Evolutionary conservation across 225 moss, liverwort and hornwort genomes (phyloP).

Genomic region (Physcomitrellopsis africana): DNA sequence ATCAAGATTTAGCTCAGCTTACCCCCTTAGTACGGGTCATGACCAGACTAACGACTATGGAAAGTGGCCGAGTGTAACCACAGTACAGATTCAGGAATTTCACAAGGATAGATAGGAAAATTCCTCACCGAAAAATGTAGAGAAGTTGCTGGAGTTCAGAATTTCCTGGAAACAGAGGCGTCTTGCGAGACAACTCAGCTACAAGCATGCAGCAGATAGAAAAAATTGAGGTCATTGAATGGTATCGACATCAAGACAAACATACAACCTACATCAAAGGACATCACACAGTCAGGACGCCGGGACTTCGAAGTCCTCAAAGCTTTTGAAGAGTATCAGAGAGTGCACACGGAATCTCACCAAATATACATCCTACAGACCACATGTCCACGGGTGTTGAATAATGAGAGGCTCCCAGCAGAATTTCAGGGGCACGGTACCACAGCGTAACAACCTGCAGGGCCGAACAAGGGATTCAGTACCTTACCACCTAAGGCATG

Average conservation of each 20-base stretch:
- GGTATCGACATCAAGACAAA: neutral
- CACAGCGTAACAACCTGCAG: slow-evolving; percentile 60
- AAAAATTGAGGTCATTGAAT: slow-evolving; percentile 17
- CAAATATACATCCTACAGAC: slow-evolving; percentile 67
- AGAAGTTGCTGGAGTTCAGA: slow-evolving; percentile 62
- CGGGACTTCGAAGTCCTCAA: slow-evolving; percentile 3
- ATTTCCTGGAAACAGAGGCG: slow-evolving; percentile 56
- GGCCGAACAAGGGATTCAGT: slow-evolving; percentile 21
- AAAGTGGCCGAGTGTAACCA: neutral
- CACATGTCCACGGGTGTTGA: slow-evolving; percentile 67
- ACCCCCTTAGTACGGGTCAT: neutral
- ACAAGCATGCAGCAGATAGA: slow-evolving; percentile 27
- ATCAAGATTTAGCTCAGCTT: neutral
- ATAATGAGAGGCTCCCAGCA: slow-evolving; percentile 55
- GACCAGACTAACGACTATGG: slow-evolving; percentile 2
- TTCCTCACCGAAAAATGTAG: slow-evolving; percentile 51
- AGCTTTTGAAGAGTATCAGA: neutral
- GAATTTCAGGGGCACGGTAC: slow-evolving; percentile 62
- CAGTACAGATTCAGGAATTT: slow-evolving; percentile 3
- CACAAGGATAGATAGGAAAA: slow-evolving; percentile 7
- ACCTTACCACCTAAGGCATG: neutral
- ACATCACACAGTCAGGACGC: neutral
- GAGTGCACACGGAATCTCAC: slow-evolving; percentile 32
- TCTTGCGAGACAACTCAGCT: slow-evolving; percentile 59
- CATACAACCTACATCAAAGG: neutral